Evolutionary conservation across 1,139 yeast genomes (phyloP), one percentile per base, ranked within the genome.

Genomic region (Sporopachydermia cereana): DNA sequence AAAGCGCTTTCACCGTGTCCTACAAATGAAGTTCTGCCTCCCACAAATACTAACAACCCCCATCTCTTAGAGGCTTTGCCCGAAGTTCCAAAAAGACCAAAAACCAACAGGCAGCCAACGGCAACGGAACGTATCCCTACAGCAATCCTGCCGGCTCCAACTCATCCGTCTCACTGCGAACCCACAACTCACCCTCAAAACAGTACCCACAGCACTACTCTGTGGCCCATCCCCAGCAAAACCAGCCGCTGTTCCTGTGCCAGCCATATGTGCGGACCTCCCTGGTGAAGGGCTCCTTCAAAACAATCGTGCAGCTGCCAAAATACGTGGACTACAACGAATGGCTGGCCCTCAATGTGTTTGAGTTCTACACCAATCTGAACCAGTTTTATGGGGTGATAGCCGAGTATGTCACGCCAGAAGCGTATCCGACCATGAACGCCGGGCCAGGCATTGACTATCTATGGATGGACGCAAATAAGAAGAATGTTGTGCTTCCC

Each of bases 241-340:
- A 65, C 12, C 56, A 52, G 45, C 94, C 89, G 9, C 69, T 83
- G 43, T 91, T 88, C 58, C 62, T 91, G 55, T 82, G 94, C 59
- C 96, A 89, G 54, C 97, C 97, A 14, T 93, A 84, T 62, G 93
- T 89, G 3, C 81, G 89, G 50, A 85, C 96, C 0, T 95, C 97
- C 0, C 69, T 91, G 42, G 98, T 93, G 29, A 91, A 91, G 58
- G 99, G 99, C n/a, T 84, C 95, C 1, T 93, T 88, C 67, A 88
- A 84, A 57, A 89, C 98, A 1, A 91, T 91, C 52, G 97, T 91
- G 1, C 95, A 85, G 60, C 71, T 86, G 25, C 98, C 99, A 22
- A 86, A 85, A 59, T 91, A 89, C 58, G 97, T 93, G 22, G 97
- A 93, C 57, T 72, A 77, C 50, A 84, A 89, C 45, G 99, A 91